These are phyloP conservation scores for Yamadazyma taylorii DNA, from an alignment of 1,139 yeast genomes.

Conservation along the genomic window DNA sequence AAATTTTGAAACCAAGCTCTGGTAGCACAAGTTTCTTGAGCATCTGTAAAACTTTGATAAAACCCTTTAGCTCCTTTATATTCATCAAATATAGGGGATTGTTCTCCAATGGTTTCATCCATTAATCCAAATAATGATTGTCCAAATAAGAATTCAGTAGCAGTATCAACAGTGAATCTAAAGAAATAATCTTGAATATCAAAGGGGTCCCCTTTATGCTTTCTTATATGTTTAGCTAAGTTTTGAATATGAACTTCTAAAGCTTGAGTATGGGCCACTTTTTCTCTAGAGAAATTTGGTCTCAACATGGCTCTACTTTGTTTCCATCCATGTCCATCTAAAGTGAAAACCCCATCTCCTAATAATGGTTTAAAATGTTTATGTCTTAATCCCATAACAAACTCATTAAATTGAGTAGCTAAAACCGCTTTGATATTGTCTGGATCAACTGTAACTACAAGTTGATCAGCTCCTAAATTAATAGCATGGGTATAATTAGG, in stretches of 20 bases:
- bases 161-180: slow-evolving; percentile 40
- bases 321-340: slow-evolving; percentile 56
- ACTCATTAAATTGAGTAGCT: slow-evolving; percentile 47
- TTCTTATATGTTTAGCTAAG: slow-evolving; percentile 33
- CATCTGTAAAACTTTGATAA: slow-evolving; percentile 28
- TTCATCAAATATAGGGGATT: slow-evolving; percentile 16
- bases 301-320: slow-evolving; percentile 54
- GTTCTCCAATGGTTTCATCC: slow-evolving; percentile 29
- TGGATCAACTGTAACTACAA: slow-evolving; percentile 27
- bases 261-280: slow-evolving; percentile 46
- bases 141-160: slow-evolving; percentile 44
- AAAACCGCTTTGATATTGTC: slow-evolving; percentile 36
- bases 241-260: slow-evolving; percentile 44
- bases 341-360: slow-evolving; percentile 57
- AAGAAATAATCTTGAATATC: slow-evolving; percentile 39
- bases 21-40: slow-evolving; percentile 30
- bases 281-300: slow-evolving; percentile 55
- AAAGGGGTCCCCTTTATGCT: slow-evolving; percentile 24
- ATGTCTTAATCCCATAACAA: slow-evolving; percentile 46
- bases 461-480: slow-evolving; percentile 12
- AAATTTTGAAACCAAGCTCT: slow-evolving; percentile 31
- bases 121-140: slow-evolving; percentile 31
- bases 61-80: slow-evolving; percentile 23
- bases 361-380: slow-evolving; percentile 39
- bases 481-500: slow-evolving; percentile 12